Percentiles rank a stretch among this genome's conserved stretches.
Conservation (phyloP, 371 early-diverging fungal genomes). For the Nematocida displodere region DNA sequence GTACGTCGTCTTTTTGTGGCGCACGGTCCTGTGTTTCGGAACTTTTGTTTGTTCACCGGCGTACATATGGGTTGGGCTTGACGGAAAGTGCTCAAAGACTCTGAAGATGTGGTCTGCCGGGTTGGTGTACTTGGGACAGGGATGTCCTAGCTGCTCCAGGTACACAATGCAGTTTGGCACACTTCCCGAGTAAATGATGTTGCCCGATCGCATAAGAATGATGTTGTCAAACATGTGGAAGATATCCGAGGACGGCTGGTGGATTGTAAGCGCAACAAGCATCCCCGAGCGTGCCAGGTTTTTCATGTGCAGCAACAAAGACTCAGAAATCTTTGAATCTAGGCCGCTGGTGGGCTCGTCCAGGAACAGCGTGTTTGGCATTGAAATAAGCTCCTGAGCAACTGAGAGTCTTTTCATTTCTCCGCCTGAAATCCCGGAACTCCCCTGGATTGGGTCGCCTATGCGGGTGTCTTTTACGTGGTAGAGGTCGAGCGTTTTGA, state of each 20-base stretch:
- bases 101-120: constrained; percentile 71
- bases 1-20: background rate
- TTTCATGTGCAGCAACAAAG: constrained; percentile 76
- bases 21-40: background rate
- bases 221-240: constrained; percentile 58
- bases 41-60: background rate
- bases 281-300: constrained; percentile 71
- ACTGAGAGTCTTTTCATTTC: constrained; percentile 77
- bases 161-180: constrained; percentile 66
- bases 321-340: constrained; percentile 80
- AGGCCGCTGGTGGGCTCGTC: constrained; percentile 82
- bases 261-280: constrained; percentile 49
- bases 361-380: constrained; percentile 76
- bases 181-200: constrained; percentile 66
- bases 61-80: background rate
- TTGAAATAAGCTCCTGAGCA: constrained; percentile 75
- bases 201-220: constrained; percentile 43
- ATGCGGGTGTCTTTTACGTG: constrained; percentile 28
- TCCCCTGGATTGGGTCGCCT: constrained; percentile 36
- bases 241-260: constrained; percentile 59
- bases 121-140: constrained; percentile 79
- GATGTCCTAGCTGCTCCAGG: constrained; percentile 70
- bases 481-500: constrained; percentile 33
- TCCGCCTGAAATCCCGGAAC: constrained; percentile 69
- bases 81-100: constrained; percentile 27